A percentile compares a stretch with the other conserved stretches of the same genome.
These are phyloP conservation scores for Geum urbanum DNA, from an alignment of 306 rosid genomes.

Conservation along the genomic window DNA sequence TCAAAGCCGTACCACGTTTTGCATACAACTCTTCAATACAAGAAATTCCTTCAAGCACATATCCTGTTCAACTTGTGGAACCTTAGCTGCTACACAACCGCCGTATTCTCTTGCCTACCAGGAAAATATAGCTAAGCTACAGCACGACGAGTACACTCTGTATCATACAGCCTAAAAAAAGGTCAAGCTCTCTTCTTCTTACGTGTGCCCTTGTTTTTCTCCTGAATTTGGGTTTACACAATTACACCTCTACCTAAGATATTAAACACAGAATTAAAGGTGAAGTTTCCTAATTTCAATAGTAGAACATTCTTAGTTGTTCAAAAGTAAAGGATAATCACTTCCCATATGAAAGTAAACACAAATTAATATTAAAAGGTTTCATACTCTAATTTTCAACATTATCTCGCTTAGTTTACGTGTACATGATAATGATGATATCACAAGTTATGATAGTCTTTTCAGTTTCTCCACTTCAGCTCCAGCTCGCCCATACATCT, in stretches of 20 bases:
- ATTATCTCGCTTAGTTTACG: slow-evolving; percentile 2
- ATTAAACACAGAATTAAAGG: not conserved
- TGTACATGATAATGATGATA: not conserved
- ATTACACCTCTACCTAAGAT: not conserved
- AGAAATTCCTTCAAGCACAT: slow-evolving; percentile 81
- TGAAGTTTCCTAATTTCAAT: not conserved
- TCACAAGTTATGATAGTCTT: not conserved
- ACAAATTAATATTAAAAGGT: not conserved
- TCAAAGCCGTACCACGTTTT: slow-evolving; percentile 51
- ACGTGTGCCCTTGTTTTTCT: not conserved
- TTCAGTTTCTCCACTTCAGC: not conserved
- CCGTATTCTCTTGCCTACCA: slow-evolving; percentile 81
- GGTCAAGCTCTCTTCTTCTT: not conserved
- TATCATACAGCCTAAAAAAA: not conserved
- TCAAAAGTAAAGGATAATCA: not conserved
- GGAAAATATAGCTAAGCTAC: slow-evolving; percentile 26
- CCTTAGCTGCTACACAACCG: slow-evolving; percentile 80
- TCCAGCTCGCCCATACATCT: not conserved
- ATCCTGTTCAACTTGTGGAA: slow-evolving; percentile 87
- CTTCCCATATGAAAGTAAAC: not conserved
- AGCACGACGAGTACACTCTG: not conserved
- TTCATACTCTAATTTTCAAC: not conserved
- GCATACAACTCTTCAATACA: slow-evolving; percentile 82
- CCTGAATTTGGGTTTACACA: not conserved
- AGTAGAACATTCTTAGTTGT: not conserved